Evolutionary conservation across 225 moss, liverwort and hornwort genomes (phyloP), one percentile per base, ranked within the genome.

Genomic region (Antitrichia curtipendula): DNA sequence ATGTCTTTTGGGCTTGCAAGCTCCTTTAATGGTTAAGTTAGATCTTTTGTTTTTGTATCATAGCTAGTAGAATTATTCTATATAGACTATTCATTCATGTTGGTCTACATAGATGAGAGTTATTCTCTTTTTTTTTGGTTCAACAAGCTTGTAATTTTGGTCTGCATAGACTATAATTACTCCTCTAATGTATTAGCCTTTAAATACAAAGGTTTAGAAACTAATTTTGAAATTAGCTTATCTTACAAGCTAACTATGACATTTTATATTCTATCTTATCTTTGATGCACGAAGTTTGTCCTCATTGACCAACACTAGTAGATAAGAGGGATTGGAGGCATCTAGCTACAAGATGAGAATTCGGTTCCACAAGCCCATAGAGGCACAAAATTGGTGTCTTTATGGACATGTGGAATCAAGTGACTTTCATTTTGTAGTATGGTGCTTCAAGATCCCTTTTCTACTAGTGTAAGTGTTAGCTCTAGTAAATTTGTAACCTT

Each of bases 61-160:
- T 68, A 68, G 40, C 13, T 13, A 68, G 2, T 38, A 38, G 38
- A 68, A 68, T 21, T 68, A 23, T 40, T 38, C 0, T 4, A 0
- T n/a, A n/a, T n/a, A 34, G 34, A 64, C 9, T 36, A 10, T 65
- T 19, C 10, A 36, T 20, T 64, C 20, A 20, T 20, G 3, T 65
- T 36, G 20, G 36, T n/a, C 36, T 65, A 68, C 3, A 40, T 13
- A 38, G 23, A n/a, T 7, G 0, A 68, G 0, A 40, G 7, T 7
- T 68, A 13, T 0, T 38, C 7, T 0, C 38, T 11, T 23, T 23
- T 38, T 1, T 27, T 32, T 12, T 68, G 38, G 68, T 23, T 38
- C 23, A 0, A 40, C 1, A n/a, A 0, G 1, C 24, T 69, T 69
- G 14, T 1, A 25, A 23, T 69, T 69, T 69, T 2, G 1, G 1